Conservation (phyloP, 2,329 filamentous ascomycete species). For the Biscogniauxia sp. region DNA sequence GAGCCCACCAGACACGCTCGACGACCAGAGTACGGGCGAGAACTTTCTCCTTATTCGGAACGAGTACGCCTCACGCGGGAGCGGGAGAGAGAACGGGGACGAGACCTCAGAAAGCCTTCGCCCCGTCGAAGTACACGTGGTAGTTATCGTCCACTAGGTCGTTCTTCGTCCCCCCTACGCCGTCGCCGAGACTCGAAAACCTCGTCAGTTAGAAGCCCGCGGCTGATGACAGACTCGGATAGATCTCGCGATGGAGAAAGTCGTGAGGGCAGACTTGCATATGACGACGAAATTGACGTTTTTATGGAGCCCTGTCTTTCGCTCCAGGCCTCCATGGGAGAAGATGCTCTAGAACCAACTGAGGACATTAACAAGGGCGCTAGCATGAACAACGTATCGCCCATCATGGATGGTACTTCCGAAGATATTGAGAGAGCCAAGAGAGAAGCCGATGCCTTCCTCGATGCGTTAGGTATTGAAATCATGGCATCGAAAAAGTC, state of each 20-base stretch:
- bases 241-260: not conserved
- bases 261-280: conserved; percentile 24
- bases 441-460: conserved; percentile 15
- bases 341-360: not conserved
- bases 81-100: not conserved
- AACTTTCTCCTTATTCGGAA: conserved; percentile 17
- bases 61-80: conserved; percentile 15
- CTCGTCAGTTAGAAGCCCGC: not conserved
- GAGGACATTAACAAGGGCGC: not conserved
- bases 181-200: conserved; percentile 2
- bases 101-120: not conserved
- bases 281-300: conserved; percentile 19
- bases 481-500: not conserved
- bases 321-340: not conserved
- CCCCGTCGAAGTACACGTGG: not conserved
- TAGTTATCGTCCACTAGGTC: not conserved
- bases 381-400: not conserved
- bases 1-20: not conserved
- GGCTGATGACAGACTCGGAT: conserved; percentile 3
- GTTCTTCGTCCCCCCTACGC: not conserved
- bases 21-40: conserved; percentile 1
- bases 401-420: not conserved
- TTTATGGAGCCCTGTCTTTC: conserved; percentile 4
- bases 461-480: conserved; percentile 15
- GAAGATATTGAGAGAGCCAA: conserved; percentile 8